A percentile compares a stretch with the other conserved stretches of the same genome.
Conservation (phyloP, 2,329 filamentous ascomycete genomes). For the Fusarium proliferatum region DNA sequence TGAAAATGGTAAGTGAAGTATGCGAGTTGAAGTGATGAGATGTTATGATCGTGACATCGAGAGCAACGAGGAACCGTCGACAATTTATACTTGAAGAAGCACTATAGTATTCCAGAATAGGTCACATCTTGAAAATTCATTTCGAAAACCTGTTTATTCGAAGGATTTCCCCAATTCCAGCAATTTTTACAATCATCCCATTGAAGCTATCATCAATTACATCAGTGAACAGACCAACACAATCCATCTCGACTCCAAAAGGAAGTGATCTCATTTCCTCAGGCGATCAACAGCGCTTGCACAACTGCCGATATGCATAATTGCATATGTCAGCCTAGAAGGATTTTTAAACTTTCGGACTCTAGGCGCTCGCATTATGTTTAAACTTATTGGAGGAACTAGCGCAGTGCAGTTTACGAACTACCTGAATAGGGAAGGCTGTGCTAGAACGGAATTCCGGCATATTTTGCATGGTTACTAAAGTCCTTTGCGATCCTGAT, state of each 20-base stretch:
- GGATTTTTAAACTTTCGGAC: background rate
- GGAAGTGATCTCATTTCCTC: background rate
- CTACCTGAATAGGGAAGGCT: background rate
- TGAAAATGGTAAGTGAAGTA: too few species aligned
- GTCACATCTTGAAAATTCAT: accelerated
- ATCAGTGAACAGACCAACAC: background rate
- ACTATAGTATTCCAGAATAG: accelerated
- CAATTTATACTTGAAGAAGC: background rate
- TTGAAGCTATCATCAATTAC: background rate
- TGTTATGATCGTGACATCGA: too few species aligned
- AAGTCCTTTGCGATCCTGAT: background rate
- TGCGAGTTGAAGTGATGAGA: background rate
- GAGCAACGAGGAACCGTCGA: accelerated
- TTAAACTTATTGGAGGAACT: background rate
- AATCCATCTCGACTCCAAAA: background rate
- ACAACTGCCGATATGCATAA: background rate
- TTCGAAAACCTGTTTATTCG: background rate
- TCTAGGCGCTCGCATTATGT: background rate
- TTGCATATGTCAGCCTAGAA: background rate
- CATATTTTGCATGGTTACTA: background rate
- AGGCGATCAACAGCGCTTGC: background rate
- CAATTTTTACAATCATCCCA: background rate
- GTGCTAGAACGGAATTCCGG: background rate
- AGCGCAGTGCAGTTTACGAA: background rate
- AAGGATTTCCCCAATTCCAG: background rate